Base-by-base conservation (phyloP, 306 rosid genomes). In the Glycine tomentella region DNA sequence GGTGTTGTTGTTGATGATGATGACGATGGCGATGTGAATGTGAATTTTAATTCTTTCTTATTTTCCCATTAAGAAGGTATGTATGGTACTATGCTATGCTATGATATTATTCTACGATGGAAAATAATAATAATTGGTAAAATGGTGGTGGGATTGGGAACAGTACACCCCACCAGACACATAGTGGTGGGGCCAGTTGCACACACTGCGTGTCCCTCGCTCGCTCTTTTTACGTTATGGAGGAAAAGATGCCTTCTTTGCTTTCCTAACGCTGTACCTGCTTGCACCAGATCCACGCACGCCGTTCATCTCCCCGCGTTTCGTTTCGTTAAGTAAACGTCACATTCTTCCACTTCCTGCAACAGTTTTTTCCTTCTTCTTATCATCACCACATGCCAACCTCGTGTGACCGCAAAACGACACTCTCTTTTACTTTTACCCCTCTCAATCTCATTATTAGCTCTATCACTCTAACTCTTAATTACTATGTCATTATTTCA, bases 201-300 rank as follows among this genome's bases (percentile, higher is more conserved):
- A 44, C 85, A 66, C 90, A 75, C 83, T 70, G 85, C 79, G 79
- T 87, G 90, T 84, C 84, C 75, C 79, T 53, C 80, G 81, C 86
- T 56, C 77, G 20, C 20, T 20, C 20, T 25, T 25, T 69, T 69
- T 53, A 53, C 76, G 48, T 69, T 63, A 38, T 69, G 68, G 65
- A 67, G 75, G 25, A 33, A 62, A 62, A 44, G 84, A 81, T 84
- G 78, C 75, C 75, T 42, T 73, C 75, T 42, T 73, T 75, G 13
- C 51, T 49, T 75, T 62, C 68, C 68, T 62, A 59, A 62, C 69
- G 10, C 69, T 63, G 45, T 45, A 62, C 46, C 45, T 7, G 17
- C 70, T 38, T 25, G 61, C 45, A 70, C 44, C 40, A 34, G 78
- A 71, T 61, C 63, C 83, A 59, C 83, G 50, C 83, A 59, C 83